Conservation (phyloP, 805 yeast genomes). For the Schizosaccharomyces octosporus region DNA sequence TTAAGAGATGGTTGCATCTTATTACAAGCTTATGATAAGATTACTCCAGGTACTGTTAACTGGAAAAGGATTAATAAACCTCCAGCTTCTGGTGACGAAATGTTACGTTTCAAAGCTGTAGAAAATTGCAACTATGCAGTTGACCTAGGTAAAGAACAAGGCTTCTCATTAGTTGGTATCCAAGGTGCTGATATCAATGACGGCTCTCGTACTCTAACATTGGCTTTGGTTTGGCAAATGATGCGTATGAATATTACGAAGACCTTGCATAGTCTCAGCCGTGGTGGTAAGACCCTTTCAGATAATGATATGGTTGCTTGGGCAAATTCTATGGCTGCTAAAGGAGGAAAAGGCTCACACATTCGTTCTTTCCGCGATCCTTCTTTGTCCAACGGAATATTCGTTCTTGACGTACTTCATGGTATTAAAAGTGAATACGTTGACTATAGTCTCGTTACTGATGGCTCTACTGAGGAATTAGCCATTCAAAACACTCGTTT, state of each 20-base stretch:
- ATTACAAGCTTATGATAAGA: constrained; percentile 84
- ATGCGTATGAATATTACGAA: constrained; percentile 87
- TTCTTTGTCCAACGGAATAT: constrained; percentile 50
- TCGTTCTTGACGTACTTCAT: constrained; percentile 66
- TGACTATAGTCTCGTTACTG: constrained; percentile 72
- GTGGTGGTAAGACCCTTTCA: constrained; percentile 48
- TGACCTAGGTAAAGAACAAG: constrained; percentile 75
- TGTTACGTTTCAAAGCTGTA: constrained; percentile 78
- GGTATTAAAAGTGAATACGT: constrained; percentile 96
- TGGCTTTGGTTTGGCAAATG: constrained; percentile 92
- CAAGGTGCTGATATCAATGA: constrained; percentile 95
- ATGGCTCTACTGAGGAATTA: constrained; percentile 62
- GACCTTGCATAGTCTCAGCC: constrained; percentile 49
- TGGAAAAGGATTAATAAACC: constrained; percentile 58
- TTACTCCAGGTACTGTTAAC: constrained; percentile 76
- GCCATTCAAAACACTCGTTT: constrained; percentile 71
- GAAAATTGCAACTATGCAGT: constrained; percentile 98
- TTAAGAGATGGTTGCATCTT: constrained; percentile 76
- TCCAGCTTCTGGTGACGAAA: constrained; percentile 48
- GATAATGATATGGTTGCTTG: constrained; percentile 76
- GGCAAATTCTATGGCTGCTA: constrained; percentile 69
- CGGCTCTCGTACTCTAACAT: constrained; percentile 66
- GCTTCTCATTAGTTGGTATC: constrained; percentile 85
- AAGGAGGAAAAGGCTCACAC: constrained; percentile 55
- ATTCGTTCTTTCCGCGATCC: constrained; percentile 73